Evolutionary conservation across 345 rosid species (phyloP).

Genomic region (Eutrema yunnanense): DNA sequence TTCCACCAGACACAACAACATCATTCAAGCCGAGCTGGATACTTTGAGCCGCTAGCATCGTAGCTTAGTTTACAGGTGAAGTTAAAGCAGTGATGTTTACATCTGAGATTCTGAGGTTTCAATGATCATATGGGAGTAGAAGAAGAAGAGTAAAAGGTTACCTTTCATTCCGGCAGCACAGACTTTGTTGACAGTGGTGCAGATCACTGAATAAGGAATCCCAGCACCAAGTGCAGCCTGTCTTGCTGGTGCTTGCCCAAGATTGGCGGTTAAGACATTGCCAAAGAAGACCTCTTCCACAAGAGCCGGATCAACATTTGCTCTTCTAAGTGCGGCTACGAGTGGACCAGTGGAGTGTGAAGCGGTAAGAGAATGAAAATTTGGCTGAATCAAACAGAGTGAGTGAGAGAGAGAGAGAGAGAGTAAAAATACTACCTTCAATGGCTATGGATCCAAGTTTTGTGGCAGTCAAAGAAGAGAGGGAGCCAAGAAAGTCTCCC

Average conservation of each 20-base stretch:
- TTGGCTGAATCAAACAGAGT: neutral
- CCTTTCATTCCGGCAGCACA: slow-evolving; percentile 97
- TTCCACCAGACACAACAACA: slow-evolving; percentile 92
- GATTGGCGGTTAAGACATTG: slow-evolving; percentile 88
- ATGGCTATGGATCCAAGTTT: slow-evolving; percentile 86
- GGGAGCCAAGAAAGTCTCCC: slow-evolving; percentile 81
- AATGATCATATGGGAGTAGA: neutral
- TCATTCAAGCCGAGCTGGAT: slow-evolving; percentile 77
- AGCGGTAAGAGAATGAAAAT: slow-evolving; percentile 1
- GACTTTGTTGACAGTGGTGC: slow-evolving; percentile 94
- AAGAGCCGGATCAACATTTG: slow-evolving; percentile 71
- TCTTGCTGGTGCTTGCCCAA: slow-evolving; percentile 98
- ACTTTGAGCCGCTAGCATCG: slow-evolving; percentile 83
- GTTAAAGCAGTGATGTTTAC: neutral
- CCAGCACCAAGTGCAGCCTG: slow-evolving; percentile 97
- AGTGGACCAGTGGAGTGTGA: neutral
- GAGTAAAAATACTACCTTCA: slow-evolving; percentile 32
- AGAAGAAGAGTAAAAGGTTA: slow-evolving; percentile 1
- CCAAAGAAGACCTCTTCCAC: slow-evolving; percentile 96
- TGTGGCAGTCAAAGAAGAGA: slow-evolving; percentile 73
- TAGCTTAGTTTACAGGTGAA: slow-evolving; percentile 37
- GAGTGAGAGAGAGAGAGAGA: neutral
- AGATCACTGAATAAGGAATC: slow-evolving; percentile 75
- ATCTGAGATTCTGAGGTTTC: neutral
- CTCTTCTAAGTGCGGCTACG: slow-evolving; percentile 77